Evolutionary conservation across 2,329 filamentous ascomycete species (phyloP), one percentile per base, ranked within the genome.

Genomic region (Hymenoscyphus fructigenus): DNA sequence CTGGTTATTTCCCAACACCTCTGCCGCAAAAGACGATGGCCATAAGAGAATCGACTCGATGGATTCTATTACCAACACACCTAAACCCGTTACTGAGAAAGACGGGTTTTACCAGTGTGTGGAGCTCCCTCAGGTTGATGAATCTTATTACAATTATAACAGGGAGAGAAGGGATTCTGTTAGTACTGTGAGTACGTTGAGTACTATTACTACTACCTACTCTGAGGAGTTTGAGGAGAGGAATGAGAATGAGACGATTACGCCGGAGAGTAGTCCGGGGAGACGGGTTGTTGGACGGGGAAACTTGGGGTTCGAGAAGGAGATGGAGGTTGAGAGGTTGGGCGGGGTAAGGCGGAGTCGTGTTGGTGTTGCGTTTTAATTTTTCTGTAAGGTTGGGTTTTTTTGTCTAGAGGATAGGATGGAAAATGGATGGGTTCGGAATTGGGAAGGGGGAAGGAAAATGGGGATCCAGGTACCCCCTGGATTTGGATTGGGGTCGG

Each of bases 41-140:
- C 75, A 76, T 61, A 75, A 73, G 36, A 76, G 75, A 20, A 78
- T 80, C 60, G 74, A 80, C 60, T 81, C 79, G 64, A 71, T 82
- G 34, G 81, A 84, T 66, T 82, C 81, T 2, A 75, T 86, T 29
- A 88, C 85, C 57, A 88, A 87, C 68, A 76, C 75, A 4, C 85
- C 85, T 1, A 81, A 76, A 50, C 83, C 85, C 10, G 75, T 87
- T 55, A 84, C 78, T 53, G 78, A 76, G 28, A 76, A 74, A 10
- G 83, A 87, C 34, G 85, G 84, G 3, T 88, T 85, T 74, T 88
- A 88, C 71, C 83, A 87, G 73, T 84, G 82, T 62, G 77, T 86
- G 17, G 77, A 79, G 36, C 76, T 70, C 15, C 58, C 61, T 15
- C 61, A 63, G 15, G 26, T n/a, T 12, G 15, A 47, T 32, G 4